Conservation (phyloP, 2,329 filamentous ascomycete genomes). For the Hypomyces perniciosus region DNA sequence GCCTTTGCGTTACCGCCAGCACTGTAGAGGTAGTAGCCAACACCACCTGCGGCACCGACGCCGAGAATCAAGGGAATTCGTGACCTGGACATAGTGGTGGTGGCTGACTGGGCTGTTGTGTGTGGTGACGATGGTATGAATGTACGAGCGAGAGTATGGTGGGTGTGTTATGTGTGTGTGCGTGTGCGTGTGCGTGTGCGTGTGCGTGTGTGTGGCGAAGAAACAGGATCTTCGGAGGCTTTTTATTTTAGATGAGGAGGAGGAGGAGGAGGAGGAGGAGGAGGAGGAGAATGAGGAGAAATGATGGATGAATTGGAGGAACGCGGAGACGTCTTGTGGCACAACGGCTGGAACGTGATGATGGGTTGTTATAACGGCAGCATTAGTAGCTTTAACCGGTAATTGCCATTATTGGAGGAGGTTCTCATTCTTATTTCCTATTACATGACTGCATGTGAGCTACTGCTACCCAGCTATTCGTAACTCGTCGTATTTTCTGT, state of each 20-base stretch:
- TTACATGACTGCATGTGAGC: no score
- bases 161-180: constrained; percentile 2
- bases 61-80: constrained; percentile 48
- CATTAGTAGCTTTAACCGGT: neutral
- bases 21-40: constrained; percentile 86
- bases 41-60: constrained; percentile 57
- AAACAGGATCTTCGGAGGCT: neutral
- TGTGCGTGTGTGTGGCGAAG: neutral
- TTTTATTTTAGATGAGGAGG: neutral
- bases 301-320: constrained; percentile 1
- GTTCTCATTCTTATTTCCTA: no score
- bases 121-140: neutral
- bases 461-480: no score
- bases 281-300: neutral
- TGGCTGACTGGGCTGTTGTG: constrained; percentile 5
- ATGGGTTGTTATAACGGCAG: neutral
- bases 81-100: constrained; percentile 40
- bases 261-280: neutral
- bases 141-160: neutral
- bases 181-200: neutral
- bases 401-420: neutral
- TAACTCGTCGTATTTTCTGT: no score
- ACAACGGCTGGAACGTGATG: neutral
- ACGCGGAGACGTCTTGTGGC: neutral
- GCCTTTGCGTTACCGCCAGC: constrained; percentile 75